Conservation (phyloP, 2,329 filamentous ascomycete species). For the Peltaster fructicola region DNA sequence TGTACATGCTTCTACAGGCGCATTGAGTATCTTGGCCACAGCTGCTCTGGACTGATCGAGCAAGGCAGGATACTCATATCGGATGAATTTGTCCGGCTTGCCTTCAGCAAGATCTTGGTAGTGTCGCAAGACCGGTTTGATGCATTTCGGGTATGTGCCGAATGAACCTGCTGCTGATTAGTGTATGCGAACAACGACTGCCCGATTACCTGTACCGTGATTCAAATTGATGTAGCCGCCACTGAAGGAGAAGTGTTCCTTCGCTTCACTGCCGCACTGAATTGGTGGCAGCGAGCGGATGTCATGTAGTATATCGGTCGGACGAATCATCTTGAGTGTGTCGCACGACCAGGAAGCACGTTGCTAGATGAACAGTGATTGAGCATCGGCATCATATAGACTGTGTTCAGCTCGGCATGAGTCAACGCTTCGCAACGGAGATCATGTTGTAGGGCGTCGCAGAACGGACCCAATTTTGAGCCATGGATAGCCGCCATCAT, state of each 20-base stretch:
- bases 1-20: slow-evolving; percentile 47
- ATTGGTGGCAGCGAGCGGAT: slow-evolving; percentile 6
- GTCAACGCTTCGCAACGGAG: no score
- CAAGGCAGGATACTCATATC: slow-evolving; percentile 44
- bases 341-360: no score
- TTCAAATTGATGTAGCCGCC: slow-evolving; percentile 57
- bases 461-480: no score
- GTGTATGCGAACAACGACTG: slow-evolving; percentile 1
- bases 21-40: slow-evolving; percentile 49
- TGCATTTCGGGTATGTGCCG: slow-evolving; percentile 49
- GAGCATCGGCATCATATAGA: no score
- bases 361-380: no score
- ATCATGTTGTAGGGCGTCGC: no score
- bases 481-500: no score
- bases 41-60: slow-evolving; percentile 48
- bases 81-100: slow-evolving; percentile 58
- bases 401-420: no score
- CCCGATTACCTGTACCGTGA: slow-evolving; percentile 41
- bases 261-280: slow-evolving; percentile 24
- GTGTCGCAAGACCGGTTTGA: slow-evolving; percentile 42
- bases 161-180: slow-evolving; percentile 46
- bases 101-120: slow-evolving; percentile 52
- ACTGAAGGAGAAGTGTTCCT: slow-evolving; percentile 52
- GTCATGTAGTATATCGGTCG: no score
- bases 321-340: no score